These are phyloP conservation scores for Tephrocybe rancida DNA, from an alignment of 768 basidiomycete genomes.

Conservation along the genomic window DNA sequence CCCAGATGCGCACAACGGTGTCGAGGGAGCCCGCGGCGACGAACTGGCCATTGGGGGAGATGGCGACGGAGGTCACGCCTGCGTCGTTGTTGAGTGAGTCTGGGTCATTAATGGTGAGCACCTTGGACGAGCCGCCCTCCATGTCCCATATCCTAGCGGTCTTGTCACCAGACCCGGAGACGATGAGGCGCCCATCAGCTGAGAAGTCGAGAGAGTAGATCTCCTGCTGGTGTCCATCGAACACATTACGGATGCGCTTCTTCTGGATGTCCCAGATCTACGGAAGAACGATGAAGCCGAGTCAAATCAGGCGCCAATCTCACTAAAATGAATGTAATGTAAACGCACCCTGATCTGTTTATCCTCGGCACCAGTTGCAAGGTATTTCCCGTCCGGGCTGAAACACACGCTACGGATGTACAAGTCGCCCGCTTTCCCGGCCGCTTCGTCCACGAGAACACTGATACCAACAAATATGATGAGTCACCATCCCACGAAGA, in stretches of 20 bases:
- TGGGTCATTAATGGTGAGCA: conserved; percentile 53
- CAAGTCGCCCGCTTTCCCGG: conserved; percentile 74
- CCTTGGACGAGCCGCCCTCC: conserved; percentile 36
- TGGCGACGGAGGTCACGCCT: conserved; percentile 80
- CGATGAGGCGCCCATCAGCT: conserved; percentile 80
- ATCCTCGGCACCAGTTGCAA: conserved; percentile 94
- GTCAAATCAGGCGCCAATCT: not conserved
- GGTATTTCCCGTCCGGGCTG: conserved; percentile 83
- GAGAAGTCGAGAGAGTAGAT: conserved; percentile 95
- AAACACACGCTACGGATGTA: conserved; percentile 94
- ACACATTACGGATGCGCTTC: conserved; percentile 75
- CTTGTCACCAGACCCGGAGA: conserved; percentile 83
- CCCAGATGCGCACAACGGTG: conserved; percentile 81
- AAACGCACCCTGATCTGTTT: conserved; percentile 79
- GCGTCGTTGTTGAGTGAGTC: conserved; percentile 50
- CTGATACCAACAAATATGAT: conserved; percentile 35
- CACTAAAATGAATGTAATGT: conserved; percentile 3
- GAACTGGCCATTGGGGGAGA: conserved; percentile 70
- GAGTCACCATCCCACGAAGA: conserved; percentile 10
- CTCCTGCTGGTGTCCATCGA: conserved; percentile 90
- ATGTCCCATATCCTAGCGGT: conserved; percentile 53
- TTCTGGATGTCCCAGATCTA: conserved; percentile 93
- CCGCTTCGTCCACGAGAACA: conserved; percentile 77
- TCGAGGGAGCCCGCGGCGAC: conserved; percentile 76
- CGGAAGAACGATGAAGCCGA: conserved; percentile 19